Evolutionary conservation across 192 early-diverging fungal genomes (phyloP).

Genomic region (Gaertneriomyces semiglobifer): DNA sequence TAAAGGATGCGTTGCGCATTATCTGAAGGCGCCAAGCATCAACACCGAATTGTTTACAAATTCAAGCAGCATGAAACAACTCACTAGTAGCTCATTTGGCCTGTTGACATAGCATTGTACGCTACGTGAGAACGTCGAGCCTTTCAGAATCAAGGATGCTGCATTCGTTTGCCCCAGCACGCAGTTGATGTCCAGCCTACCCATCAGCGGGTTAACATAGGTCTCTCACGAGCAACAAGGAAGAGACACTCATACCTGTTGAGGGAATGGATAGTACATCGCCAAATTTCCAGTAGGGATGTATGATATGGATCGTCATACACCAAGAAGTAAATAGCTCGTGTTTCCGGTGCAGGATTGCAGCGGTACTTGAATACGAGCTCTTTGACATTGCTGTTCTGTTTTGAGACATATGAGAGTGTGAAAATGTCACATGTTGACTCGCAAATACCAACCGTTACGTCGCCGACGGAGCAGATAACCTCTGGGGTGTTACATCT

Average conservation of each 20-base stretch:
- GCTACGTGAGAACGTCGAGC: constrained; percentile 31
- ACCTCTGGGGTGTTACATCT: constrained; percentile 44
- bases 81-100: constrained; percentile 14
- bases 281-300: constrained; percentile 40
- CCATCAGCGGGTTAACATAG: too few relatives aligned
- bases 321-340: constrained; percentile 42
- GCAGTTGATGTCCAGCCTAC: constrained; percentile 43
- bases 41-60: too few relatives aligned
- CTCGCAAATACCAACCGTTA: constrained; percentile 22
- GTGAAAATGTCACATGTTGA: background rate
- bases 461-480: constrained; percentile 33
- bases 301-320: constrained; percentile 48
- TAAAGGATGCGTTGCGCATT: constrained; percentile 33
- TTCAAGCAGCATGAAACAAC: too few relatives aligned
- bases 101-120: constrained; percentile 35
- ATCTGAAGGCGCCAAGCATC: constrained; percentile 11
- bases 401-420: background rate
- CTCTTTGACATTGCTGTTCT: constrained; percentile 32
- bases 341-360: constrained; percentile 31
- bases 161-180: constrained; percentile 46
- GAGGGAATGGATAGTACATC: constrained; percentile 42
- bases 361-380: constrained; percentile 42
- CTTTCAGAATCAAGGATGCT: constrained; percentile 40
- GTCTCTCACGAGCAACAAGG: too few relatives aligned
- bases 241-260: background rate